phyloP scores from a whole-genome alignment of 208 protist genomes.

The Acanthamoeba culbertsoni region DNA sequence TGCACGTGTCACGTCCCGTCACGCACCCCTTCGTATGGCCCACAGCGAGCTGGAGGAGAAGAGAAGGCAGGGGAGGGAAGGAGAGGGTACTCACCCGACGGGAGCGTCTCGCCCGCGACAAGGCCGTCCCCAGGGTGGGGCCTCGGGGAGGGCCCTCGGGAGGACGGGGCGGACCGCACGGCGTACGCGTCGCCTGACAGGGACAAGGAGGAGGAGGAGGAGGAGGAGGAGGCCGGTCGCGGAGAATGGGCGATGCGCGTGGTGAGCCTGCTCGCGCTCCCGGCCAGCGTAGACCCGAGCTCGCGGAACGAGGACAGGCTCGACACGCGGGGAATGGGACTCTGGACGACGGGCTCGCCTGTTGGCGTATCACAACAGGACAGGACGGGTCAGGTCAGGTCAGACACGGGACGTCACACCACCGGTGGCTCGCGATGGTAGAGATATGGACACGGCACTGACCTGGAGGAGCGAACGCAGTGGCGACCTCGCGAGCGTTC shows the following conservation, averaged over 20 bases:
- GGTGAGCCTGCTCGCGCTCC: neutral
- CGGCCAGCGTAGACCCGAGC: neutral
- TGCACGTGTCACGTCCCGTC: no score
- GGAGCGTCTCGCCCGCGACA: no score
- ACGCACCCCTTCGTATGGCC: no score
- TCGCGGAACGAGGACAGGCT: neutral
- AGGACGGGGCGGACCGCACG: no score
- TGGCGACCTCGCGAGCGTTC: neutral
- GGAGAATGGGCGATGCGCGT: neutral
- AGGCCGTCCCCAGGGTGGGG: no score
- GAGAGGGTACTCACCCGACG: no score
- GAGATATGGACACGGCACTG: no score
- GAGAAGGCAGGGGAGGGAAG: no score
- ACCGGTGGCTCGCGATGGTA: neutral
- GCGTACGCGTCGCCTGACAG: no score
- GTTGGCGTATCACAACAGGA: neutral
- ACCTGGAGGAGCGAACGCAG: no score
- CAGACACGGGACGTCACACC: neutral
- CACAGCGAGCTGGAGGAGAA: no score
- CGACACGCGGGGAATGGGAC: neutral
- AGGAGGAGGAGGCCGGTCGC: neutral
- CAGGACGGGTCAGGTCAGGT: neutral
- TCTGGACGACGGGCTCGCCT: neutral
- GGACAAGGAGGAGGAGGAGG: neutral
- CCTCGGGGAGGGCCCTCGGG: no score